Base-by-base conservation (phyloP, 2,329 filamentous ascomycete species). In the Alternaria angustiovoidea region DNA sequence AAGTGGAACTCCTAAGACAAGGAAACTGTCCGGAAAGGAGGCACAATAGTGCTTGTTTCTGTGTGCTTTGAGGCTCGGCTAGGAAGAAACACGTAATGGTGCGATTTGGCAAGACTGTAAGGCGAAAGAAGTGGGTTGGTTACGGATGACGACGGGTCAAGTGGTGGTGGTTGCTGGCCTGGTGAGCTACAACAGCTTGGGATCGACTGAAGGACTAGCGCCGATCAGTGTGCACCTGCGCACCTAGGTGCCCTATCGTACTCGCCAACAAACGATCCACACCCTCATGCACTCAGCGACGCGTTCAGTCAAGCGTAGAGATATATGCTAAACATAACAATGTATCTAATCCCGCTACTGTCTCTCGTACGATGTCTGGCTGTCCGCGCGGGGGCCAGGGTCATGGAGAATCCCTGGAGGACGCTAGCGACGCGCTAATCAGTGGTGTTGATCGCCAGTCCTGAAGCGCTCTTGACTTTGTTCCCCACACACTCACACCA, bases 351-450 rank as follows among this genome's bases (percentile, higher is more conserved):
- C 36, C 43, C 36, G 53, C 57, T 30, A 41, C 54, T 51, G 53
- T 53, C 57, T 59, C 53, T 59, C 53, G 61, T 59, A 63, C 57
- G 54, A 57, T 49, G 32, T 20, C 22, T 49, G 46, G 14, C 42
- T 44, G 28, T 61, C 52, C 43, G 58, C 56, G 62, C 57, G 61
- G 67, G 67, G 67, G 54, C 67, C 67, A 63, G 67, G 67, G 67
- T 63, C 46, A 44, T 34, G 59, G 39, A 58, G 47, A 48, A 64
- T 64, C 63, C 63, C 54, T 61, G 56, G 26, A 41, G 28, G 55
- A 54, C 51, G 44, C 53, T 68, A 65, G 56, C 51, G 43, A 47
- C 51, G 51, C 57, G 66, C 59, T 62, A 67, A 42, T 62, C 58
- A 20, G 52, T 60, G 51, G 62, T 38, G 46, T 32, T 49, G 57